phyloP scores from a whole-genome alignment of 169 alveolate species.

The Amoebophrya sp. region DNA sequence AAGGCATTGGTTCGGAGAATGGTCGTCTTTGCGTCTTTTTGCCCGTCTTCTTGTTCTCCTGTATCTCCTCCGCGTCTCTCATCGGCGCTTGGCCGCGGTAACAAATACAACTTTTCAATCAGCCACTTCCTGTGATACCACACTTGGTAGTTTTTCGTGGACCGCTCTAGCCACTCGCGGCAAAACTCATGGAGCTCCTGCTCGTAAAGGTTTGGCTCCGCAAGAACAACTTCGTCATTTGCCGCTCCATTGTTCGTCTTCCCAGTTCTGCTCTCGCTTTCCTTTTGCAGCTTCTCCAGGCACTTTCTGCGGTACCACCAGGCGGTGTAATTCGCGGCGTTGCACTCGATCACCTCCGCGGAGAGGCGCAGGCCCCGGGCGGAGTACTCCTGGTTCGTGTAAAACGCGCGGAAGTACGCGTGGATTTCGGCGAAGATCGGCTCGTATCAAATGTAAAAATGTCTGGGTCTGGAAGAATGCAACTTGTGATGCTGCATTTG shows the following conservation, averaged over 20 bases:
- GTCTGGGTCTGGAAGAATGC: too few relatives aligned
- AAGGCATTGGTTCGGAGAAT: too few relatives aligned
- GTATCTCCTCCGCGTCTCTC: too few relatives aligned
- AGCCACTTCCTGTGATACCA: neutral
- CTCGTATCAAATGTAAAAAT: too few relatives aligned
- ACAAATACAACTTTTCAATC: neutral
- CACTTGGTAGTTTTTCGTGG: neutral
- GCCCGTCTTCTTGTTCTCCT: too few relatives aligned
- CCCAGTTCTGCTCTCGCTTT: too few relatives aligned
- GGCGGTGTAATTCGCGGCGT: neutral
- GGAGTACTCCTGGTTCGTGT: neutral
- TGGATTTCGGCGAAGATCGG: neutral
- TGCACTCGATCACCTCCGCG: neutral
- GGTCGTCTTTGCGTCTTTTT: too few relatives aligned
- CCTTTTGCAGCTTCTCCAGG: neutral
- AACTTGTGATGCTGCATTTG: too few relatives aligned
- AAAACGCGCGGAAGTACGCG: neutral
- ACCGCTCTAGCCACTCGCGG: neutral
- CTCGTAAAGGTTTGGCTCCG: too few relatives aligned
- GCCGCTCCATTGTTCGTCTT: too few relatives aligned
- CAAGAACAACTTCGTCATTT: too few relatives aligned
- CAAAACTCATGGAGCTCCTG: neutral
- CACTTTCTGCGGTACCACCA: neutral
- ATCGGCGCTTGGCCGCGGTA: too few relatives aligned
- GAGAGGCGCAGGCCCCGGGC: neutral